Base-by-base conservation (phyloP, 805 yeast genomes). In the Torulaspora microellipsoides region DNA sequence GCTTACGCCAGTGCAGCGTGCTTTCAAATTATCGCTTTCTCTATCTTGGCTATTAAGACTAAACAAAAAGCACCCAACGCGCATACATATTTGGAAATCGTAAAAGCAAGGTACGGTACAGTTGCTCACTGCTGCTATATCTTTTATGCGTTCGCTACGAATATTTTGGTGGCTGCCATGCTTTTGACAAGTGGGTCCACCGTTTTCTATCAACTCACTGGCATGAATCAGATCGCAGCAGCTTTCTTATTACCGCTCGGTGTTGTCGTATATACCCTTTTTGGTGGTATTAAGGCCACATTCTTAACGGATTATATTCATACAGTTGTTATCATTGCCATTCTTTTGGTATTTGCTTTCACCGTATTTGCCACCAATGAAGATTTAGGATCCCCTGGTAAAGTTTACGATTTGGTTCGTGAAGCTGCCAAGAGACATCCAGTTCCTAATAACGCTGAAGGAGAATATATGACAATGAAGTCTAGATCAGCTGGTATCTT, bases 1-100 rank as follows among this genome's bases (percentile, higher is more conserved):
- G 84, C 80, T 68, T 90, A 90, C 62, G 96, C 95, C 8, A 78
- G 93, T 3, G 98, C 97, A 59, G 96, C 96, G 1, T 77, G 87
- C 42, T 87, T 85, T 43, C 97, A 90, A 63, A 85, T 90, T 53
- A 81, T 88, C 15, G 70, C 88, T 41, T 90, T 90, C 65, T 87
- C 95, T 1, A 81, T 88, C 35, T 65, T 88, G 46, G 96, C 96
- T 10, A 87, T 90, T 51, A 89, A 85, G 62, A 85, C 89, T 29
- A 90, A 90, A 65, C 83, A 83, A 60, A 78, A 81, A 52, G 96
- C 96, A 11, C 96, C 97, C 3, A 83, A 80, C 38, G 95, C 95
- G 2, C 97, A 90, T 67, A 88, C 96, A 1, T 90, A 85, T 64
- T 71, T 88, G 53, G 98, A 90, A 67, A 84, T 89, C 43, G 77